Evolutionary conservation across 2,329 filamentous ascomycete genomes (phyloP).

Genomic region (Zarea fungicola): DNA sequence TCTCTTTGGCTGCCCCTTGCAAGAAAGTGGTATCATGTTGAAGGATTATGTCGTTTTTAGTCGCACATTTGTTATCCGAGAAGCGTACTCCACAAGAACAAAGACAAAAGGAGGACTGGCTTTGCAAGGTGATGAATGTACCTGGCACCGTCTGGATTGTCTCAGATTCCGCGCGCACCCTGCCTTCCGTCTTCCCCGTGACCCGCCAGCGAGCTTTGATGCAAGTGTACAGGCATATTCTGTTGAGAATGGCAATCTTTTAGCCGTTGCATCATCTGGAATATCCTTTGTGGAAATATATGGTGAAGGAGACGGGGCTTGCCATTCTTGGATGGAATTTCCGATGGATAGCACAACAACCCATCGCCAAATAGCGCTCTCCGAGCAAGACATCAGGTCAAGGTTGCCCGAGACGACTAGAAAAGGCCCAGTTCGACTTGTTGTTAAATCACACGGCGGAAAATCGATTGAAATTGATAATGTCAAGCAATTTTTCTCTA

Average conservation of each 20-base stretch:
- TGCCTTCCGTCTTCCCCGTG: constrained; percentile 79
- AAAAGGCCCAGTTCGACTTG: constrained; percentile 64
- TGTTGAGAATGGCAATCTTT: constrained; percentile 68
- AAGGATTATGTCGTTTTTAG: constrained; percentile 82
- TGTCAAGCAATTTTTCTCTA: constrained; percentile 64
- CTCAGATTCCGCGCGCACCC: constrained; percentile 87
- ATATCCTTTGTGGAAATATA: constrained; percentile 83
- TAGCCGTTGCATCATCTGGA: constrained; percentile 74
- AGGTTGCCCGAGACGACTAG: constrained; percentile 67
- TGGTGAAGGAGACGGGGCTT: constrained; percentile 72
- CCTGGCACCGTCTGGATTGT: constrained; percentile 85
- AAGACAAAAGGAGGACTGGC: constrained; percentile 76
- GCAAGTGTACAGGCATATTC: constrained; percentile 81
- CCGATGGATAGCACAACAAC: constrained; percentile 55
- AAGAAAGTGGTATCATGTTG: constrained; percentile 87
- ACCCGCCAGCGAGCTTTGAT: constrained; percentile 59
- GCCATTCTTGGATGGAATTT: constrained; percentile 78
- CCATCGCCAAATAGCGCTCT: constrained; percentile 68
- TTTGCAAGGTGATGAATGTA: constrained; percentile 73
- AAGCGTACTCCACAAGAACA: constrained; percentile 82
- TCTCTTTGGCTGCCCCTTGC: constrained; percentile 82
- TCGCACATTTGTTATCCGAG: constrained; percentile 73
- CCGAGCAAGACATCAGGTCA: constrained; percentile 67
- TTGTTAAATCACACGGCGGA: constrained; percentile 71
- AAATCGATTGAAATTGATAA: constrained; percentile 74